Percentiles rank a stretch among this genome's conserved stretches.
These are phyloP conservation scores for Radiomyces spectabilis DNA, from an alignment of 192 early-diverging fungal genomes.

Conservation along the genomic window DNA sequence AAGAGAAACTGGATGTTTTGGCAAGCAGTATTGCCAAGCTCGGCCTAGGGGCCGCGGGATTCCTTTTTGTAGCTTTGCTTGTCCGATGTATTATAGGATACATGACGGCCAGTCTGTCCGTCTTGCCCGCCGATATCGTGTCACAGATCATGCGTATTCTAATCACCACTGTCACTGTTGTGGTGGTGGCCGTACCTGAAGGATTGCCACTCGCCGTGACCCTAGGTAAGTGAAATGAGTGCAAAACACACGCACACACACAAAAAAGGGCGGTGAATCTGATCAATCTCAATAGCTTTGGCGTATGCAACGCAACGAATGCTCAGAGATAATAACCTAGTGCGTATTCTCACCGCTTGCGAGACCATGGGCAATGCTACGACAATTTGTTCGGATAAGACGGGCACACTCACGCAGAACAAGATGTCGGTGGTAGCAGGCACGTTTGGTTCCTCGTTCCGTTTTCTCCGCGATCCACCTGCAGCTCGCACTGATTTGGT, in stretches of 20 bases:
- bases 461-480: constrained; percentile 37
- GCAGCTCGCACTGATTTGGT: constrained; percentile 30
- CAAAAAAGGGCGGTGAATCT: not conserved
- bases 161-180: constrained; percentile 85
- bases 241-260: not conserved
- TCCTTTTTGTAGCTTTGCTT: constrained; percentile 80
- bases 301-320: constrained; percentile 92
- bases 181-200: constrained; percentile 99
- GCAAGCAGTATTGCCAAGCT: constrained; percentile 92
- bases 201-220: constrained; percentile 97
- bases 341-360: constrained; percentile 90
- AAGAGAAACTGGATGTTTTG: constrained; percentile 79
- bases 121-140: constrained; percentile 34
- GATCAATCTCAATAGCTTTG: constrained; percentile 45
- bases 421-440: constrained; percentile 93
- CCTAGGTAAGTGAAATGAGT: constrained; percentile 18
- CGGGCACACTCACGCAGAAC: constrained; percentile 96
- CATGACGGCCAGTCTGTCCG: constrained; percentile 11
- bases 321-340: constrained; percentile 96
- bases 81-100: constrained; percentile 71
- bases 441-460: constrained; percentile 65
- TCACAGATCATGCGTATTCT: constrained; percentile 67
- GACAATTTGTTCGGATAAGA: constrained; percentile 98
- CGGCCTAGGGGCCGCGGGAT: constrained; percentile 67
- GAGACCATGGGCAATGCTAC: constrained; percentile 99